Conservation (phyloP, 306 rosid genomes). For the Cicer pinnatifidum region DNA sequence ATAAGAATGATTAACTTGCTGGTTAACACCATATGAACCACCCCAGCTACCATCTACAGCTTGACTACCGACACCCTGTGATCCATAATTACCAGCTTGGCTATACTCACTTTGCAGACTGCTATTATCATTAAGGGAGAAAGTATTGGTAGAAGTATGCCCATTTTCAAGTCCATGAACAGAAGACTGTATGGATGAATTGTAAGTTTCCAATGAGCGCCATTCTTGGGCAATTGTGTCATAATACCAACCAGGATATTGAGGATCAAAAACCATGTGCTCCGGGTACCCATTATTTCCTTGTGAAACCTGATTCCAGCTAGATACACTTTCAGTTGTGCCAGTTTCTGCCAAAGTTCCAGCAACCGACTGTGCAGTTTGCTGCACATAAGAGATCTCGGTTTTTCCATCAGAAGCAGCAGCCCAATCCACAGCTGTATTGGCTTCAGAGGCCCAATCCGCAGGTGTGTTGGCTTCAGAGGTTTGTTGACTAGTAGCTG, state of each 20-base stretch:
- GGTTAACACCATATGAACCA: constrained; percentile 52
- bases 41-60: constrained; percentile 59
- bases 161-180: constrained; percentile 58
- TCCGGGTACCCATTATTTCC: constrained; percentile 71
- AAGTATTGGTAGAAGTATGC: constrained; percentile 44
- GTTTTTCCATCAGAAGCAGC: constrained; percentile 52
- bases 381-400: constrained; percentile 64
- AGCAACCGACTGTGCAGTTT: constrained; percentile 52
- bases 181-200: constrained; percentile 55
- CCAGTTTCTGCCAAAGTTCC: constrained; percentile 65
- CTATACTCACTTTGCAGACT: constrained; percentile 48
- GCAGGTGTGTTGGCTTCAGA: constrained; percentile 44
- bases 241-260: constrained; percentile 82
- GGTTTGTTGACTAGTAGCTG: constrained; percentile 47
- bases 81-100: constrained; percentile 52
- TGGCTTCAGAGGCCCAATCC: constrained; percentile 50
- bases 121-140: constrained; percentile 41
- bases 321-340: constrained; percentile 52
- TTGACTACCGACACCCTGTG: constrained; percentile 52
- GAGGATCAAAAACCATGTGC: constrained; percentile 81
- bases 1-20: constrained; percentile 54
- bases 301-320: constrained; percentile 63
- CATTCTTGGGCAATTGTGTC: constrained; percentile 75
- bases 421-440: constrained; percentile 49
- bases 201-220: constrained; percentile 66